These are phyloP conservation scores for Barbatosphaeria neglecta DNA, from an alignment of 495 filamentous ascomycete species.

Conservation along the genomic window DNA sequence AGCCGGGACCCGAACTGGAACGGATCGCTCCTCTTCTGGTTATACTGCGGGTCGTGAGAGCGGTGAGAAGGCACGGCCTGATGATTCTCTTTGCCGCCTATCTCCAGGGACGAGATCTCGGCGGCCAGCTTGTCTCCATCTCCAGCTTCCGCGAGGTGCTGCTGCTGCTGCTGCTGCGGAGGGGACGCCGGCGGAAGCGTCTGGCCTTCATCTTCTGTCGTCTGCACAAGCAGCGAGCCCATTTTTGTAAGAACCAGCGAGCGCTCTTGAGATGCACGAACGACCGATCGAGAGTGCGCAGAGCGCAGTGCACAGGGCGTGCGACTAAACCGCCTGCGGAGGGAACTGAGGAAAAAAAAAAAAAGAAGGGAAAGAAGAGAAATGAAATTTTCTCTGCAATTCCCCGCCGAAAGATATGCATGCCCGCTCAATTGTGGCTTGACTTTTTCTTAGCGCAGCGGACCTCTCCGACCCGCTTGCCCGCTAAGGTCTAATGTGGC, in stretches of 20 bases:
- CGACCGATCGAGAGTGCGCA: too few species aligned
- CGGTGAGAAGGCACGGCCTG: slow-evolving; percentile 29
- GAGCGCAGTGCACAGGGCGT: too few species aligned
- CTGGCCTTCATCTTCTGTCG: neutral
- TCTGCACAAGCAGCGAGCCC: neutral
- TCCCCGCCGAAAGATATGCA: neutral
- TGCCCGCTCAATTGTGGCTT: neutral
- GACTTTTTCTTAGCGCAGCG: too few species aligned
- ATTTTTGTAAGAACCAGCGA: neutral
- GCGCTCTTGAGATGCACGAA: too few species aligned
- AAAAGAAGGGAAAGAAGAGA: neutral
- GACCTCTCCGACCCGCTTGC: neutral
- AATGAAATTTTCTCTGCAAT: neutral
- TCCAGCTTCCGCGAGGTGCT: slow-evolving; percentile 2
- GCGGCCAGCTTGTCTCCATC: slow-evolving; percentile 13
- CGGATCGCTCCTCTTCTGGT: slow-evolving; percentile 74
- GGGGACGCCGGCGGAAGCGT: neutral
- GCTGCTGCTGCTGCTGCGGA: too few species aligned
- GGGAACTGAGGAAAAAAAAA: neutral
- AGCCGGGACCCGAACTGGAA: slow-evolving; percentile 91
- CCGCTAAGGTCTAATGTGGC: neutral
- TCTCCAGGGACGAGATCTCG: slow-evolving; percentile 16
- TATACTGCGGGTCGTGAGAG: slow-evolving; percentile 45
- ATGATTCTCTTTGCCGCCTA: slow-evolving; percentile 8
- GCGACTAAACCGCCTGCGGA: neutral